Evolutionary conservation across 495 filamentous ascomycete species (phyloP).

Genomic region (Friedmanniomyces endolithicus): DNA sequence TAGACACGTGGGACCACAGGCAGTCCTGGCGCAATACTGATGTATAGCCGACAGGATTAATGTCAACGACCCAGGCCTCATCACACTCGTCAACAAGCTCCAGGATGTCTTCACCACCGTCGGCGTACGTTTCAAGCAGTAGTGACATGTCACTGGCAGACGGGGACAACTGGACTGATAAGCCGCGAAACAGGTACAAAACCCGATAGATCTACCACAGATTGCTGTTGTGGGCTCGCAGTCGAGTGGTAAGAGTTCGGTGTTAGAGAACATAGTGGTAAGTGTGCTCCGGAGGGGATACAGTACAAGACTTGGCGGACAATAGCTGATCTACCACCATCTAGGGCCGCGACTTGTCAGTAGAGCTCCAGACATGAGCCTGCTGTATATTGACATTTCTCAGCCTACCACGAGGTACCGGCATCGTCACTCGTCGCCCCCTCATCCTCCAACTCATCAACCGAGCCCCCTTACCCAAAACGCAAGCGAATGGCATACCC

Average conservation of each 20-base stretch:
- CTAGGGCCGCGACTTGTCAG: background rate
- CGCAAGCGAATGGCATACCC: conserved; percentile 64
- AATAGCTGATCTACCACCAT: conserved; percentile 28
- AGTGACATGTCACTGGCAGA: background rate
- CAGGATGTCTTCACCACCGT: conserved; percentile 99
- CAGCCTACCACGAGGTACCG: conserved; percentile 92
- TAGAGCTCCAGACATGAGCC: no score
- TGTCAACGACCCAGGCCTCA: conserved; percentile 66
- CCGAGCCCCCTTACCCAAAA: conserved; percentile 42
- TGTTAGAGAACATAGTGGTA: conserved; percentile 94
- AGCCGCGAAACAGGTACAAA: conserved; percentile 54
- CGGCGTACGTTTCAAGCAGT: conserved; percentile 52
- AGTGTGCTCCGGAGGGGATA: background rate
- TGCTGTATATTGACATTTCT: no score
- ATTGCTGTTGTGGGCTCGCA: conserved; percentile 98
- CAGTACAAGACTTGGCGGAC: conserved; percentile 71
- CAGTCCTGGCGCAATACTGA: background rate
- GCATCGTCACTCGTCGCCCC: conserved; percentile 92
- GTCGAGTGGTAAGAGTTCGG: conserved; percentile 99
- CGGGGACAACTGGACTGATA: background rate
- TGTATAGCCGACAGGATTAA: conserved; percentile 44
- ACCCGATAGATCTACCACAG: conserved; percentile 97
- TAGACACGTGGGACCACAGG: background rate
- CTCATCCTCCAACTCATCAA: conserved; percentile 98
- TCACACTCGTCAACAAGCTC: conserved; percentile 96